Conservation (phyloP, 2,329 filamentous ascomycete genomes). For the Phaeosphaeriaceae sp. region DNA sequence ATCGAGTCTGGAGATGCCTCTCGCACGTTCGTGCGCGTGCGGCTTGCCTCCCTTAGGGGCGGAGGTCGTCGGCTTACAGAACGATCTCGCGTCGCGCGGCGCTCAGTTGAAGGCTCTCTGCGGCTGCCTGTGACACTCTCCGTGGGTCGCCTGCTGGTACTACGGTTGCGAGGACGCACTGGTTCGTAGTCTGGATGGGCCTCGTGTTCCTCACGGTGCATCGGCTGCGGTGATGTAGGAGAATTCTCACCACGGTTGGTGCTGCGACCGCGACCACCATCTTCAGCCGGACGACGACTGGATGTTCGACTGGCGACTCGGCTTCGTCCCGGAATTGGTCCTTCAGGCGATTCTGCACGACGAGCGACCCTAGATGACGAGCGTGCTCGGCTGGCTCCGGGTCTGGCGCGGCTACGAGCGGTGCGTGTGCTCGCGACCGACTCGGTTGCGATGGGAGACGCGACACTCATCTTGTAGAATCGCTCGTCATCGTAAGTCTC, state of each 20-base stretch:
- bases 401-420: constrained; percentile 42
- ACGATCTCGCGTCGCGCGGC: constrained; percentile 41
- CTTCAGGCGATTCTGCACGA: constrained; percentile 46
- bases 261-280: constrained; percentile 46
- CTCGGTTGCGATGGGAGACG: constrained; percentile 47
- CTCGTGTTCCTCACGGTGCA: constrained; percentile 66
- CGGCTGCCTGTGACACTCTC: constrained; percentile 52
- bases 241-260: constrained; percentile 63
- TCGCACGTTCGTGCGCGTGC: constrained; percentile 43
- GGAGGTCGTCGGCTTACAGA: constrained; percentile 46
- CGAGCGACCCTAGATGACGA: constrained; percentile 45
- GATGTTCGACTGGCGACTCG: constrained; percentile 42
- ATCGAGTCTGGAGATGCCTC: constrained; percentile 45
- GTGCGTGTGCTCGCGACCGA: constrained; percentile 45
- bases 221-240: constrained; percentile 80
- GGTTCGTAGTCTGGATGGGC: constrained; percentile 69
- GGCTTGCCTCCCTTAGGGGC: constrained; percentile 38
- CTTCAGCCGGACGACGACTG: constrained; percentile 44
- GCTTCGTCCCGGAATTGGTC: constrained; percentile 30
- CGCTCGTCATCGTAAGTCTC: constrained; percentile 58
- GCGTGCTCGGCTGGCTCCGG: constrained; percentile 41
- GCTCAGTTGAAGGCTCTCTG: constrained; percentile 57
- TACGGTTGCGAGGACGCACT: constrained; percentile 58
- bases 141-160: constrained; percentile 57
- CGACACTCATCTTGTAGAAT: constrained; percentile 53